phyloP scores from a whole-genome alignment of 495 filamentous ascomycete species.

The Aeminium ludgeri region DNA sequence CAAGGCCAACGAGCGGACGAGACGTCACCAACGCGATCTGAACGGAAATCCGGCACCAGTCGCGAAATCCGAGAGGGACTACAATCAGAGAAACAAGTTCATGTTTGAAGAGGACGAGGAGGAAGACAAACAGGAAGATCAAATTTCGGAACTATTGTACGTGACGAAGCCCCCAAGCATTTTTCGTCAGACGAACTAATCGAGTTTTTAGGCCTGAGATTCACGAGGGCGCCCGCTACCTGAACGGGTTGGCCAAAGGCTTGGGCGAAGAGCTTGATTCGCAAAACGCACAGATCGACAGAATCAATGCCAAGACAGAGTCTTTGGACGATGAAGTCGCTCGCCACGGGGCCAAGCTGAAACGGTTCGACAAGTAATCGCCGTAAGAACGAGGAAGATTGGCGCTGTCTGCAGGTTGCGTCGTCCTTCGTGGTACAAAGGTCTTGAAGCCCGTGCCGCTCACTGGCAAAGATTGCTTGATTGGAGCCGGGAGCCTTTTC shows the following conservation, averaged over 20 bases:
- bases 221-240: conserved; percentile 38
- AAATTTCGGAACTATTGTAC: conserved; percentile 26
- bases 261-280: conserved; percentile 58
- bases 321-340: conserved; percentile 54
- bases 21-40: conserved; percentile 39
- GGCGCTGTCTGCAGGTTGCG: too few relatives aligned
- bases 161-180: too few relatives aligned
- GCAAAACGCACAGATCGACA: conserved; percentile 58
- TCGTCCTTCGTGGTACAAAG: too few relatives aligned
- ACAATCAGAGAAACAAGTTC: conserved; percentile 35
- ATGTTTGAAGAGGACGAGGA: conserved; percentile 65
- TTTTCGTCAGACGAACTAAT: too few relatives aligned
- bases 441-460: too few relatives aligned
- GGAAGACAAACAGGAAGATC: conserved; percentile 56
- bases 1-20: conserved; percentile 39
- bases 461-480: too few relatives aligned
- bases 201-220: conserved; percentile 22
- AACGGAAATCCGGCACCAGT: conserved; percentile 10
- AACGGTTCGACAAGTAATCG: conserved; percentile 14
- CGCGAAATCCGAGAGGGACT: conserved; percentile 22
- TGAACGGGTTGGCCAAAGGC: conserved; percentile 52
- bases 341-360: conserved; percentile 47
- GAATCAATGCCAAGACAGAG: conserved; percentile 57
- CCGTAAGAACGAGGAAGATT: too few relatives aligned
- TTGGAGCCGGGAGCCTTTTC: too few relatives aligned